A percentile compares a stretch with the other conserved stretches of the same genome.
Conservation (phyloP, 2,329 filamentous ascomycete genomes). For the Alternaria atra region DNA sequence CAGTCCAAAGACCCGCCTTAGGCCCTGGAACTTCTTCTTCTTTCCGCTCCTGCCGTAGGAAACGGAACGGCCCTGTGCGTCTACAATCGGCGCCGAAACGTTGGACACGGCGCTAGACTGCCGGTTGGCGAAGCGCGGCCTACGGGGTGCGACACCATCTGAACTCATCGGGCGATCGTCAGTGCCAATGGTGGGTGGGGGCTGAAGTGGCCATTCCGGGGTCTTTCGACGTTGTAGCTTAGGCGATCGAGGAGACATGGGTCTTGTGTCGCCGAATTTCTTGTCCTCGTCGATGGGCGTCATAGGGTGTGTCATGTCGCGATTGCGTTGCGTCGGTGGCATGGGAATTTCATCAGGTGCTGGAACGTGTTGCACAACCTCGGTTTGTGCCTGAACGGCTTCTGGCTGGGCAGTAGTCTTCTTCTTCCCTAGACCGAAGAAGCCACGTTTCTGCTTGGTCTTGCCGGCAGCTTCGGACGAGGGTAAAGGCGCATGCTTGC, state of each 20-base stretch:
- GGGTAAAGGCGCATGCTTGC: conserved; percentile 45
- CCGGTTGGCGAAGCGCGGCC: conserved; percentile 35
- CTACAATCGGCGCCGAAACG: conserved; percentile 36
- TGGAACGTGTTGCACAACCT: conserved; percentile 41
- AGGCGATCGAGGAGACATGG: conserved; percentile 42
- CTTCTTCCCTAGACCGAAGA: conserved; percentile 68
- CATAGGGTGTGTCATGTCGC: conserved; percentile 35
- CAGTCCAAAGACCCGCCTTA: conserved; percentile 72
- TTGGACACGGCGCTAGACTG: conserved; percentile 32
- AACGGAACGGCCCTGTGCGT: conserved; percentile 27
- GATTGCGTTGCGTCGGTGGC: conserved; percentile 40
- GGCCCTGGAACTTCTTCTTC: conserved; percentile 73
- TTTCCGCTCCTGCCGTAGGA: conserved; percentile 49
- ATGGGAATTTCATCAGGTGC: conserved; percentile 37
- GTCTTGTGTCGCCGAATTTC: conserved; percentile 28
- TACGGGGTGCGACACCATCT: conserved; percentile 35
- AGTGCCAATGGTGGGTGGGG: conserved; percentile 41
- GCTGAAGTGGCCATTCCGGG: conserved; percentile 61
- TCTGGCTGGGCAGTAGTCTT: conserved; percentile 54
- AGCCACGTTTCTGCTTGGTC: conserved; percentile 53
- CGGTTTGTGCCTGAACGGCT: conserved; percentile 44
- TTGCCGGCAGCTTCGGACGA: conserved; percentile 41
- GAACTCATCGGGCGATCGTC: conserved; percentile 44
- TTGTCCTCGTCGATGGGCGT: conserved; percentile 49
- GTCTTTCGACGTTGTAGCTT: conserved; percentile 61